Percentiles rank a stretch among this genome's conserved stretches.
Evolutionary conservation across 257 asterid genomes (phyloP).

Genomic region (Scutellaria galericulata): DNA sequence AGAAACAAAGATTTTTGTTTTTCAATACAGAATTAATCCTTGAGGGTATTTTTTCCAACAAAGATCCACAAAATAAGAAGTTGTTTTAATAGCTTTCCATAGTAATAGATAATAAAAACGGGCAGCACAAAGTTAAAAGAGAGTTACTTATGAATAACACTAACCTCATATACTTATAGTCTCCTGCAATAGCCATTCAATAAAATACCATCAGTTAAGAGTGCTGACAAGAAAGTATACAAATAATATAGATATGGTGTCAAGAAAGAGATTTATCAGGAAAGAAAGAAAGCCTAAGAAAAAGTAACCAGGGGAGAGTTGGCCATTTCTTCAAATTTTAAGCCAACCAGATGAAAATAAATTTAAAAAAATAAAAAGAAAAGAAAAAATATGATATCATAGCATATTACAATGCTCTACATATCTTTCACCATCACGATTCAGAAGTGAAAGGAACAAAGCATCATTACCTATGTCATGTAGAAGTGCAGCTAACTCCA

Average conservation of each 20-base stretch:
- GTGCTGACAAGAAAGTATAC: neutral
- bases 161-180: conserved; percentile 86
- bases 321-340: neutral
- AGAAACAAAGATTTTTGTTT: conserved; percentile 11
- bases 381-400: neutral
- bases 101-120: neutral
- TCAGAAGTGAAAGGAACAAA: conserved; percentile 5
- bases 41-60: neutral
- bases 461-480: conserved; percentile 77
- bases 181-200: conserved; percentile 67
- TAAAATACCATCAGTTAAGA: conserved; percentile 37
- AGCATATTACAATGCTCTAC: conserved; percentile 4
- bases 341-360: no score
- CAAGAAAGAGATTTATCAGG: neutral
- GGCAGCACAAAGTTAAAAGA: conserved; percentile 15
- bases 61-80: neutral
- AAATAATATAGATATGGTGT: neutral
- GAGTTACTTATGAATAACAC: conserved; percentile 33
- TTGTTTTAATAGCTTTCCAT: neutral
- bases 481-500: conserved; percentile 95
- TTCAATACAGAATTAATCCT: neutral
- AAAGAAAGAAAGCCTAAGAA: conserved; percentile 8
- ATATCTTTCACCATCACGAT: neutral
- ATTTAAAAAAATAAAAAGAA: conserved; percentile 19
- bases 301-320: neutral